Conservation (phyloP, 164 flowering plant species). For the Nymphaea thermarum region DNA sequence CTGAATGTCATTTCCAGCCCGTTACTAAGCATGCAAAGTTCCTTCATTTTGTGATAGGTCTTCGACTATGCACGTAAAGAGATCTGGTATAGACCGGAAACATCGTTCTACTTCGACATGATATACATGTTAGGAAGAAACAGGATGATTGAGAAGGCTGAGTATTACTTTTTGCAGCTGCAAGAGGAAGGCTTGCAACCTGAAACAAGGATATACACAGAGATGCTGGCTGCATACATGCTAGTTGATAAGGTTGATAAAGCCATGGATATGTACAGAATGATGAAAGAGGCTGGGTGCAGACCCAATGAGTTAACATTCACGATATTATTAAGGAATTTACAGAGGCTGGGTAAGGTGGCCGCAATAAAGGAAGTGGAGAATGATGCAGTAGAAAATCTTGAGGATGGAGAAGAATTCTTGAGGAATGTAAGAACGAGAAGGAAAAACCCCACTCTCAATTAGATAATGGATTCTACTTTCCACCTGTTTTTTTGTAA, state of each 20-base stretch:
- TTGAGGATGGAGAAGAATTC: conserved; percentile 2
- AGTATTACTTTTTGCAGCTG: conserved; percentile 4
- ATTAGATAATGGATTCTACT: no score
- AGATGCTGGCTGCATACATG: conserved; percentile 10
- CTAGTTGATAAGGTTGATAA: conserved; percentile 7
- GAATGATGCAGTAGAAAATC: conserved; percentile 1
- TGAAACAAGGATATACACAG: conserved; percentile 8
- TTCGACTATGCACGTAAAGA: conserved; percentile 9
- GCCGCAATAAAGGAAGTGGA: neutral
- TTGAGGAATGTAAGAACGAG: conserved; percentile 1
- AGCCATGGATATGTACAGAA: conserved; percentile 6
- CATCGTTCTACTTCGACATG: conserved; percentile 2
- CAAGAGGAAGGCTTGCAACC: conserved; percentile 7
- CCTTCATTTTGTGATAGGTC: neutral
- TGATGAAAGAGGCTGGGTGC: conserved; percentile 7
- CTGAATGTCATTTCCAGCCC: no score
- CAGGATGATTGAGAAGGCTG: conserved; percentile 5
- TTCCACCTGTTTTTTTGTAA: no score
- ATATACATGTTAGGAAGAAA: conserved; percentile 8
- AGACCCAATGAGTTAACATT: conserved; percentile 7
- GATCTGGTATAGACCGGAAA: conserved; percentile 7
- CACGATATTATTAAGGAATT: conserved; percentile 3
- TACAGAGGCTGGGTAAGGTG: conserved; percentile 1
- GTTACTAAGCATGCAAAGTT: no score
- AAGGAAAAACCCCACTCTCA: neutral